Evolutionary conservation across 768 basidiomycete species (phyloP).

Genomic region (Rhodosporidiobolus sp.): DNA sequence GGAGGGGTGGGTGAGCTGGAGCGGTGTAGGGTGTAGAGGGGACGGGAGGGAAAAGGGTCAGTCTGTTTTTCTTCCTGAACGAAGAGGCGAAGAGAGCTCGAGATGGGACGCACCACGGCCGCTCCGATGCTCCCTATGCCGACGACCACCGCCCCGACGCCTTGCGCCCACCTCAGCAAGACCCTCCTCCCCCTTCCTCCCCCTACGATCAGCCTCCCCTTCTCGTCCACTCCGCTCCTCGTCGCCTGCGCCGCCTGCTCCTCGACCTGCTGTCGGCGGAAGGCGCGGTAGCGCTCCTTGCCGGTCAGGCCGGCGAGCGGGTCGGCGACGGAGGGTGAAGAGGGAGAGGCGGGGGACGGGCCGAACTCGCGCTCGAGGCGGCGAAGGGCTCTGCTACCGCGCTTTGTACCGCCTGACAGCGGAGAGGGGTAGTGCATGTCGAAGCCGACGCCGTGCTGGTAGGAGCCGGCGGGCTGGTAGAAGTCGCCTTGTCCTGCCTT

Average conservation of each 20-base stretch:
- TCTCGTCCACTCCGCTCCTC: not conserved
- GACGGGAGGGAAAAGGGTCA: not conserved
- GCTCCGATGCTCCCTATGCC: not conserved
- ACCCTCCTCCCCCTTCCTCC: slow-evolving; percentile 1
- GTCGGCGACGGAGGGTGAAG: not conserved
- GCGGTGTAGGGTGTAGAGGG: no score
- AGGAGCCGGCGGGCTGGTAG: not conserved
- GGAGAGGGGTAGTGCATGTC: not conserved
- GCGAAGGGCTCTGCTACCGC: not conserved
- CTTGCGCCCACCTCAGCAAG: slow-evolving; percentile 4
- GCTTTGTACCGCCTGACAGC: not conserved
- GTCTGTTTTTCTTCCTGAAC: not conserved
- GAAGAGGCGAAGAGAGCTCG: not conserved
- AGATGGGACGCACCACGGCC: not conserved
- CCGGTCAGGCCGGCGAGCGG: no score
- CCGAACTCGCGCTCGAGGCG: slow-evolving; percentile 15
- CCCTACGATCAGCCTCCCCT: not conserved
- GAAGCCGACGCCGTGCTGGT: slow-evolving; percentile 20
- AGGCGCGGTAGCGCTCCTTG: no score
- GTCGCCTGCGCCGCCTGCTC: not conserved
- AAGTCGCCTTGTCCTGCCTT: not conserved
- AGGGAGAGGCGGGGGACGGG: not conserved
- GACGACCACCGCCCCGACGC: not conserved
- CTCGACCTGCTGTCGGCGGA: not conserved
- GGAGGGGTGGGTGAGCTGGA: slow-evolving; percentile 11